phyloP scores from a whole-genome alignment of 2,329 filamentous ascomycete species.

The Arthroderma sp. region DNA sequence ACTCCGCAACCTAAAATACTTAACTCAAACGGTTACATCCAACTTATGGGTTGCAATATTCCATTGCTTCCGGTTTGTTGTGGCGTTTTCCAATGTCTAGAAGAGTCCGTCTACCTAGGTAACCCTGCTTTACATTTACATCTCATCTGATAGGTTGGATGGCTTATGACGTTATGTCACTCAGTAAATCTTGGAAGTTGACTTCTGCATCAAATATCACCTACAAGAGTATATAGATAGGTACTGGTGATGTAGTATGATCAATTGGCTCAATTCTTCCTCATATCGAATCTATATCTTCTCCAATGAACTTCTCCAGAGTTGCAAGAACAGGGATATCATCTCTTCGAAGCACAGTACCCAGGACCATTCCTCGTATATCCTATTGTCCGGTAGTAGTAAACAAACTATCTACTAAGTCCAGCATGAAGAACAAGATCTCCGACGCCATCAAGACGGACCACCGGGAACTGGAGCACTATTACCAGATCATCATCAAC shows the following conservation, averaged over 20 bases:
- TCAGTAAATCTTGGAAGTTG: background rate
- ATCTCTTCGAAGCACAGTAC: background rate
- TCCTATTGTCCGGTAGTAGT: background rate
- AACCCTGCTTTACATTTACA: background rate
- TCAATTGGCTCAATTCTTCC: background rate
- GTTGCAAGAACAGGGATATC: background rate
- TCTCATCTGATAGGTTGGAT: background rate
- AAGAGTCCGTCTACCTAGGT: background rate
- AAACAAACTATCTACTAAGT: background rate
- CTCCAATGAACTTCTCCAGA: background rate
- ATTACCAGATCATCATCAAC: conserved; percentile 32
- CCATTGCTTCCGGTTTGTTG: no score
- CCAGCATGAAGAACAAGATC: conserved; percentile 12
- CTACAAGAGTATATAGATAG: background rate
- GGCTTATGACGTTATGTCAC: background rate
- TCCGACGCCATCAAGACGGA: conserved; percentile 30
- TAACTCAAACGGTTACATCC: background rate
- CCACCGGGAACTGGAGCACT: conserved; percentile 30
- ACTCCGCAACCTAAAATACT: background rate
- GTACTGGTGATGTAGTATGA: no score
- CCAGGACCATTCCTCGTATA: background rate
- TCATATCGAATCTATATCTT: background rate
- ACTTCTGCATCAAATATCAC: background rate
- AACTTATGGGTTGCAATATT: no score
- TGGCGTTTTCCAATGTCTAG: no score